These are phyloP conservation scores for Crotalaria pallida DNA, from an alignment of 306 rosid genomes.

Conservation along the genomic window DNA sequence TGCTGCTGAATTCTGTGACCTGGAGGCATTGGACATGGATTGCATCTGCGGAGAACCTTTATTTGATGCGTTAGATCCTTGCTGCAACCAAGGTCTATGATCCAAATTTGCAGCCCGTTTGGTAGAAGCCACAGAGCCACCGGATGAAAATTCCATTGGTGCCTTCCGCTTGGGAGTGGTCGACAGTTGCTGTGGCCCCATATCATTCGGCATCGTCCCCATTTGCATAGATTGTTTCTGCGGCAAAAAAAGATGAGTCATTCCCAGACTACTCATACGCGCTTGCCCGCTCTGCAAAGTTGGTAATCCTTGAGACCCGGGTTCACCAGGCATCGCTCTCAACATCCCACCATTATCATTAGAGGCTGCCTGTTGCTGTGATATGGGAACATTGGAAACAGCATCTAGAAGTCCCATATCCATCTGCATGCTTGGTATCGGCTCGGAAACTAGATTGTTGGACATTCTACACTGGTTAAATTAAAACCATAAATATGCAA, in stretches of 20 bases:
- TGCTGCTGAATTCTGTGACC: slow-evolving; percentile 27
- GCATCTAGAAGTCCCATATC: slow-evolving; percentile 47
- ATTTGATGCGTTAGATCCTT: slow-evolving; percentile 36
- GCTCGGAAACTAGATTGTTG: slow-evolving; percentile 57
- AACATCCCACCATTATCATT: slow-evolving; percentile 35
- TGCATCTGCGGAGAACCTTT: slow-evolving; percentile 40
- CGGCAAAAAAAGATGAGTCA: slow-evolving; percentile 28
- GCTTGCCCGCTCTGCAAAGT: slow-evolving; percentile 36
- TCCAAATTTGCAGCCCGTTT: slow-evolving; percentile 55
- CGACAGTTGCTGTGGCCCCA: slow-evolving; percentile 35
- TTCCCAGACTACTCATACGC: slow-evolving; percentile 20
- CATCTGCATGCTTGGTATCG: slow-evolving; percentile 42
- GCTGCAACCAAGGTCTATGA: slow-evolving; percentile 78
- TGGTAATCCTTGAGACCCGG: slow-evolving; percentile 37
- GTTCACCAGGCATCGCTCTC: slow-evolving; percentile 32
- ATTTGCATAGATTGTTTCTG: slow-evolving; percentile 35
- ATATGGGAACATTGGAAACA: slow-evolving; percentile 32
- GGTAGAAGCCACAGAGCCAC: slow-evolving; percentile 28
- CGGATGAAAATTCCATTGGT: slow-evolving; percentile 31
- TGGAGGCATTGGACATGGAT: slow-evolving; percentile 32
- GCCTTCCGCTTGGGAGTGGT: slow-evolving; percentile 69
- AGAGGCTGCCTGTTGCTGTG: slow-evolving; percentile 35
- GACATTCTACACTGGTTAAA: slow-evolving; percentile 40
- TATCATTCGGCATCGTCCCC: slow-evolving; percentile 26
- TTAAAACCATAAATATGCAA: background rate